Conservation (phyloP, 192 early-diverging fungal species). For the Backusella circina region DNA sequence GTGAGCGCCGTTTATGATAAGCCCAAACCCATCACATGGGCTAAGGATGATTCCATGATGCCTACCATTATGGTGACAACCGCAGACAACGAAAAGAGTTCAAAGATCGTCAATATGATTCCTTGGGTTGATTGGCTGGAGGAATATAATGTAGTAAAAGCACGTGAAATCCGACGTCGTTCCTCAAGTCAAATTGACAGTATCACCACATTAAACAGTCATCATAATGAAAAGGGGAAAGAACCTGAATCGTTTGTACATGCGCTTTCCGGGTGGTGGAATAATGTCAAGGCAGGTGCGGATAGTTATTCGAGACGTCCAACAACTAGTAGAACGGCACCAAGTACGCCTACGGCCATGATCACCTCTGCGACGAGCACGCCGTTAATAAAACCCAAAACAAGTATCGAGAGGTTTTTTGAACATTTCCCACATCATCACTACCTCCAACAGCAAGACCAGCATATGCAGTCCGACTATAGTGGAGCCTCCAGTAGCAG, state of each 20-base stretch:
- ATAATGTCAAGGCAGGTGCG: constrained; percentile 20
- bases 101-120: constrained; percentile 19
- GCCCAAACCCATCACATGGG: background rate
- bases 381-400: background rate
- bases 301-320: constrained; percentile 5
- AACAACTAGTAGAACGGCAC: background rate
- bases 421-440: background rate
- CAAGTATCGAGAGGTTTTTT: background rate
- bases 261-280: constrained; percentile 19
- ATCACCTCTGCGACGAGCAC: background rate
- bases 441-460: background rate
- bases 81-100: background rate
- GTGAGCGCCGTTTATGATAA: background rate
- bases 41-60: background rate
- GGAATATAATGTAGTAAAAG: constrained; percentile 27
- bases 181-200: constrained; percentile 8
- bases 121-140: constrained; percentile 38
- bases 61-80: constrained; percentile 23
- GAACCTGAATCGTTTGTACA: background rate
- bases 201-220: background rate
- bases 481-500: background rate
- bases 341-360: background rate
- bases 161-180: constrained; percentile 19
- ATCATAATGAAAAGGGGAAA: background rate
- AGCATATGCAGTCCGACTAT: background rate